Evolutionary conservation across 2,329 filamentous ascomycete genomes (phyloP), one percentile per base, ranked within the genome.

Genomic region (Fusarium tanahbumbuense): DNA sequence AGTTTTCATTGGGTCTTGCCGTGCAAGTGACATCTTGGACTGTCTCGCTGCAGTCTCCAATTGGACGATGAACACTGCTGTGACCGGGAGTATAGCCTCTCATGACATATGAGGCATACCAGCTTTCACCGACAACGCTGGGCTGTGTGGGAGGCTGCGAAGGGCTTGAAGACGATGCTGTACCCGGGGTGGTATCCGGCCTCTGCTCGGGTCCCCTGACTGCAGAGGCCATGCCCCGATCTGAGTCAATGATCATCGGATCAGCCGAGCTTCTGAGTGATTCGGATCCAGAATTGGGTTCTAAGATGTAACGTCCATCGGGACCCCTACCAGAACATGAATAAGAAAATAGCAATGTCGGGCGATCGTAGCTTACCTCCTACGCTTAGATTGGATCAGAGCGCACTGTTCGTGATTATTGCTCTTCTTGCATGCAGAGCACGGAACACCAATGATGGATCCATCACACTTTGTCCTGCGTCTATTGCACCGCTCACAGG

Each of bases 391-490:
- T 1, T 63, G 42, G 4, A 63, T 37, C 0, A 63, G 7, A 2
- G 41, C 3, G 0, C 47, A 63, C 11, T 56, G 47, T 13, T 7
- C 27, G 23, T 63, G 5, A 8, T 63, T 18, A 7, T 54, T 46
- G 6, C 58, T 63, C 48, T 56, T 63, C 9, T 11, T 30, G 3
- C 60, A 63, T 1, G 41, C n/a, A 2, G 41, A 56, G 6, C 60
- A 63, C 0, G 57, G 58, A 2, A 63, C 42, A 5, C 58, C 58
- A 5, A n/a, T 30, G 0, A 47, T 13, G 1, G 48, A 63, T 1
- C 58, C 47, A 25, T 64, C 58, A 5, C 58, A 64, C 15, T 64
- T 63, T 6, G 48, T 64, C 27, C 58, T 37, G 1, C 48, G 28
- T 10, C 37, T 61, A 22, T 63, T 64, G 11, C 49, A 64, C 4